These are phyloP conservation scores for Euphorbia corollata DNA, from an alignment of 441 rosid genomes.

Conservation along the genomic window DNA sequence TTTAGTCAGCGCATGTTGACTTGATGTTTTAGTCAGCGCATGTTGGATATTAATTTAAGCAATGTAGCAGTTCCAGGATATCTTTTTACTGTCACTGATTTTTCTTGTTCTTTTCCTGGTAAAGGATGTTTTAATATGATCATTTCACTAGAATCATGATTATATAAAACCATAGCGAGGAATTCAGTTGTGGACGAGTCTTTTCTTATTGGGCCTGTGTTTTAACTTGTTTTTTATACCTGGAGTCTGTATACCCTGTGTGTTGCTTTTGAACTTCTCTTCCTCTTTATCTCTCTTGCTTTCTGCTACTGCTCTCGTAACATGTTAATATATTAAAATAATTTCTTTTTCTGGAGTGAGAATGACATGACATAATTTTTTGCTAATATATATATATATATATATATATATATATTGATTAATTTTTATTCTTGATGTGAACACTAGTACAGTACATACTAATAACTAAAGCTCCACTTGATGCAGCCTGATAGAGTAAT, in stretches of 20 bases:
- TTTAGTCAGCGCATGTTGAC: neutral
- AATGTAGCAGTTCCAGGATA: neutral
- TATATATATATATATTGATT: too few species aligned
- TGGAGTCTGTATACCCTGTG: neutral
- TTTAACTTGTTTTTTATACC: neutral
- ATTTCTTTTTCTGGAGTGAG: neutral
- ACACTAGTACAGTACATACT: constrained; percentile 12
- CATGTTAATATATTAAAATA: neutral
- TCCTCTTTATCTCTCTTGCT: neutral
- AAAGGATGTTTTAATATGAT: too few species aligned
- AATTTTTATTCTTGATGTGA: too few species aligned
- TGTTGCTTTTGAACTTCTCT: neutral
- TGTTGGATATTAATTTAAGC: neutral
- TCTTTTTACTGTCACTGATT: too few species aligned
- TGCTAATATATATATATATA: too few species aligned
- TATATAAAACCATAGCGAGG: neutral
- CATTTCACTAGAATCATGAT: too few species aligned
- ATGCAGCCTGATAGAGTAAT: constrained; percentile 96
- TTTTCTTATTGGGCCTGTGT: neutral
- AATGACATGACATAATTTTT: neutral
- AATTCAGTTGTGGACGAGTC: neutral
- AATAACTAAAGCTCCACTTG: constrained; percentile 15
- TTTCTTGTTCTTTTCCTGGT: too few species aligned
- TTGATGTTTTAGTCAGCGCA: neutral
- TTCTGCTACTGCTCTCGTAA: neutral